Conservation (phyloP, 2,329 filamentous ascomycete genomes). For the Alternaria panax region DNA sequence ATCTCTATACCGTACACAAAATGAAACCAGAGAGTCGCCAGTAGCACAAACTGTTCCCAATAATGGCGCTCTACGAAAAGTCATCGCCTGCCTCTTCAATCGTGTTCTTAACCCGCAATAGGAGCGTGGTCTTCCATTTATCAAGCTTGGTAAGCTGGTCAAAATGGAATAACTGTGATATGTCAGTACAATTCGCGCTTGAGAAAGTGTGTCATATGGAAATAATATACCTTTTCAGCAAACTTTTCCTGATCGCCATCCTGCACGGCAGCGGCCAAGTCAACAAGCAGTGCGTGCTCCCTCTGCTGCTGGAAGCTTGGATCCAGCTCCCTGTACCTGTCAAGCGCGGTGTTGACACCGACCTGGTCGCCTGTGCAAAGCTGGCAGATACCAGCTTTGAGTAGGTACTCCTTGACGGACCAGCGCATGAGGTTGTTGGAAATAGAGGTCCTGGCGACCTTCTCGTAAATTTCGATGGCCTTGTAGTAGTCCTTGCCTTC, state of each 20-base stretch:
- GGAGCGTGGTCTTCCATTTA: constrained; percentile 92
- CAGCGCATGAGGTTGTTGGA: constrained; percentile 75
- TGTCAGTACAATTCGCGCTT: constrained; percentile 8
- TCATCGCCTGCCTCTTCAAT: constrained; percentile 77
- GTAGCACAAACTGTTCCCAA: neutral
- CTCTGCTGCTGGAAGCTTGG: constrained; percentile 73
- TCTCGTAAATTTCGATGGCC: constrained; percentile 69
- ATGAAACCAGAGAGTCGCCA: neutral
- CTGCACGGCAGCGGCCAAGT: constrained; percentile 78
- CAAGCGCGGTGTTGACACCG: constrained; percentile 77
- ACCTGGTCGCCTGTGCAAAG: constrained; percentile 79
- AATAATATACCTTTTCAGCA: constrained; percentile 71
- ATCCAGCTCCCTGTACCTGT: constrained; percentile 77
- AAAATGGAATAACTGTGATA: constrained; percentile 72
- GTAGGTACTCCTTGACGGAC: constrained; percentile 88
- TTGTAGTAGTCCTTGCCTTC: constrained; percentile 75
- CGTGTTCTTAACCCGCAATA: constrained; percentile 81
- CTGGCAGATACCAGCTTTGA: constrained; percentile 93
- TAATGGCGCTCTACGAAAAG: constrained; percentile 61
- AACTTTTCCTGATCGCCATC: constrained; percentile 82
- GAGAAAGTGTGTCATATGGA: neutral
- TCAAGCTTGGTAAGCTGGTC: constrained; percentile 93
- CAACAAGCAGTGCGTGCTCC: constrained; percentile 81
- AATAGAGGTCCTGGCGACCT: constrained; percentile 78
- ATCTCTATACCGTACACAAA: neutral